Conservation (phyloP, 768 basidiomycete genomes). For the Lentinula aciculospora region DNA sequence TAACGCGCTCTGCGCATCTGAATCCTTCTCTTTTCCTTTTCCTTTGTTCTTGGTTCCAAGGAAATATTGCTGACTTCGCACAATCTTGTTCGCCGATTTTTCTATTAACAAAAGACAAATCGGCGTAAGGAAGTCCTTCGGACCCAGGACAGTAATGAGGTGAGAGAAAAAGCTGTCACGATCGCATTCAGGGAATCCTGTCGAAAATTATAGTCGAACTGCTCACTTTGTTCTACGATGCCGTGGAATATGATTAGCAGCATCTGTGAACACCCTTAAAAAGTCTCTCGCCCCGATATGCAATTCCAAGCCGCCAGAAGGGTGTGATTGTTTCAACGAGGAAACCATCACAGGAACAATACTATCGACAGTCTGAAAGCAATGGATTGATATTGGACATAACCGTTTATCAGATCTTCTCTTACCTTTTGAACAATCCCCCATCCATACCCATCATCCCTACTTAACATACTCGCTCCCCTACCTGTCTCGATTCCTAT, state of each 20-base stretch:
- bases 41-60: neutral
- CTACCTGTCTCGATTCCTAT: neutral
- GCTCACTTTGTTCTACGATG: conserved; percentile 85
- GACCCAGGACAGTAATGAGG: conserved; percentile 76
- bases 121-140: conserved; percentile 75
- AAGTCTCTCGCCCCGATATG: conserved; percentile 74
- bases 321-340: conserved; percentile 59
- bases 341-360: conserved; percentile 92
- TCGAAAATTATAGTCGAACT: neutral
- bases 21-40: conserved; percentile 24
- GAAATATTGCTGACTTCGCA: conserved; percentile 33
- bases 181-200: conserved; percentile 5
- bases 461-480: neutral
- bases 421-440: conserved; percentile 87
- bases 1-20: conserved; percentile 54
- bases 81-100: conserved; percentile 63
- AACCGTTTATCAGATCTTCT: neutral
- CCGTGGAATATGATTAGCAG: conserved; percentile 84
- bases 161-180: conserved; percentile 77
- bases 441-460: conserved; percentile 91
- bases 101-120: conserved; percentile 83
- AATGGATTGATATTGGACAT: too few species aligned
- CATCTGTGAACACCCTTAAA: conserved; percentile 89
- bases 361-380: conserved; percentile 75
- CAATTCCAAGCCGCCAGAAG: conserved; percentile 45